Conservation (phyloP, 2,329 filamentous ascomycete genomes). For the Diaporthe citrichinensis region DNA sequence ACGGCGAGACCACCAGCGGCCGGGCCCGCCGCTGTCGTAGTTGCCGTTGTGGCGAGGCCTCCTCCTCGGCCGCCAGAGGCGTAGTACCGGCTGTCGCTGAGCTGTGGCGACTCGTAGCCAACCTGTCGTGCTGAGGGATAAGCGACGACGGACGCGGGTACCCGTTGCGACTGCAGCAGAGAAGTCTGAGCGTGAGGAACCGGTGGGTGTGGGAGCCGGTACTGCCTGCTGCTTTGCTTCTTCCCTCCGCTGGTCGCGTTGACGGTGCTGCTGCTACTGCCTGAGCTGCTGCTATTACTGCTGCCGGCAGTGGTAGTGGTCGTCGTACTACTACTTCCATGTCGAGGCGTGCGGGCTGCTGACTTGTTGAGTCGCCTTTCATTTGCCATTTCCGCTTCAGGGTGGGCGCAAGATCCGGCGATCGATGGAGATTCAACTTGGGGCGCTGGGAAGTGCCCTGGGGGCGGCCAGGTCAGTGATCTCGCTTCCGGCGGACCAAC, state of each 20-base stretch:
- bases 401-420: not conserved
- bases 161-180: constrained; percentile 35
- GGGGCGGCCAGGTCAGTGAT: not conserved
- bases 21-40: not conserved
- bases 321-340: not conserved
- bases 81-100: constrained; percentile 6
- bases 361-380: constrained; percentile 26
- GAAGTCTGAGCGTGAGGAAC: constrained; percentile 28
- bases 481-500: constrained; percentile 32
- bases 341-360: constrained; percentile 21
- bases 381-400: constrained; percentile 35
- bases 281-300: constrained; percentile 1
- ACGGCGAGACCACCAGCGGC: not conserved
- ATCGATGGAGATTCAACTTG: not conserved
- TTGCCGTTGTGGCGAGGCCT: not conserved
- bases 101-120: constrained; percentile 15
- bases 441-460: constrained; percentile 7
- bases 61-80: not conserved
- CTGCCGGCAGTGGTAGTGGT: not conserved
- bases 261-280: not conserved
- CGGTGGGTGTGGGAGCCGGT: constrained; percentile 15
- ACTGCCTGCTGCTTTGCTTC: constrained; percentile 37
- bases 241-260: not conserved
- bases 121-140: constrained; percentile 8
- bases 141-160: constrained; percentile 26